phyloP scores from a whole-genome alignment of 768 basidiomycete species.

The Leccinum fibrillosum region DNA sequence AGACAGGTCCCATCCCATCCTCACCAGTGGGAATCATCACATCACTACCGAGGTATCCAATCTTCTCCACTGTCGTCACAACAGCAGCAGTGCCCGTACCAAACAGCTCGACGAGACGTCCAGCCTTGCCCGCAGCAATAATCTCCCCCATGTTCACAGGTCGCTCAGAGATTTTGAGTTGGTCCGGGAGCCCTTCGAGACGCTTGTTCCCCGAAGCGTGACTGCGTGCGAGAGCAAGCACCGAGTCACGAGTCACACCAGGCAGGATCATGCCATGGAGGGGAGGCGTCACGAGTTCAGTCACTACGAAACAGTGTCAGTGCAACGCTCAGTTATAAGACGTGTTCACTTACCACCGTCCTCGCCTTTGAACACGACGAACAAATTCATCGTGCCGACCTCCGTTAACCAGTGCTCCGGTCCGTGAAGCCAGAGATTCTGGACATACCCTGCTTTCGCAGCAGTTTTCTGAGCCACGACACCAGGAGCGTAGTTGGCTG shows the following conservation, averaged over 20 bases:
- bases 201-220: constrained; percentile 48
- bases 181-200: constrained; percentile 51
- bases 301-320: constrained; percentile 28
- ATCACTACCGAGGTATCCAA: constrained; percentile 58
- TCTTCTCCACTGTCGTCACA: constrained; percentile 47
- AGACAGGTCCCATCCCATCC: constrained; percentile 74
- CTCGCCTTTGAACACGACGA: constrained; percentile 70
- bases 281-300: constrained; percentile 63
- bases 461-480: constrained; percentile 83
- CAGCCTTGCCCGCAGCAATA: constrained; percentile 41
- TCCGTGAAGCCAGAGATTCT: constrained; percentile 89
- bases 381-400: constrained; percentile 93
- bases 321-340: background rate
- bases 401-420: constrained; percentile 50
- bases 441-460: constrained; percentile 72
- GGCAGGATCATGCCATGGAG: constrained; percentile 65
- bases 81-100: constrained; percentile 55
- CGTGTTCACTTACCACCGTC: constrained; percentile 51
- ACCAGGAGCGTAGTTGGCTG: constrained; percentile 86
- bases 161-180: constrained; percentile 62
- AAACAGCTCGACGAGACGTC: constrained; percentile 49
- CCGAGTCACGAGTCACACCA: constrained; percentile 64
- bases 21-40: constrained; percentile 52
- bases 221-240: constrained; percentile 45
- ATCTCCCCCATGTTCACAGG: constrained; percentile 76